Percentiles rank a stretch among this genome's conserved stretches.
phyloP scores from a whole-genome alignment of 108 stramenopile genomes.

The Fistulifera solaris region DNA sequence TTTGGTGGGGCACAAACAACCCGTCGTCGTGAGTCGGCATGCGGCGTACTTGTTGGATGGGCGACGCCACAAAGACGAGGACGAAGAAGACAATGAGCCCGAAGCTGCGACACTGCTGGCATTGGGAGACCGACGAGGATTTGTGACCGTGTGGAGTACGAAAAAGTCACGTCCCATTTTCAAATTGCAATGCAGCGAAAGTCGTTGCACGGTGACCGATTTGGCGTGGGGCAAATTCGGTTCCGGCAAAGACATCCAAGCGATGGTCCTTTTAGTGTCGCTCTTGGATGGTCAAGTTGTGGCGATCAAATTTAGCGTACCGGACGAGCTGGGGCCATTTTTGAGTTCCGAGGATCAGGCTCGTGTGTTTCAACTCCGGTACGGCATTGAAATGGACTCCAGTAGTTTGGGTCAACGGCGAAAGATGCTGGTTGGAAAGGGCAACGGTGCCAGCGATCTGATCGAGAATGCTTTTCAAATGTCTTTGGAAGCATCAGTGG shows the following conservation, averaged over 20 bases:
- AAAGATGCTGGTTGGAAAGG: background rate
- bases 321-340: conserved; percentile 61
- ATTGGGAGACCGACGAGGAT: conserved; percentile 75
- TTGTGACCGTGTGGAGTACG: conserved; percentile 83
- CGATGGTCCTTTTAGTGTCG: conserved; percentile 54
- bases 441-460: conserved; percentile 18
- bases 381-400: conserved; percentile 64
- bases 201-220: conserved; percentile 75
- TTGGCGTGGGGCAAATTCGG: conserved; percentile 56
- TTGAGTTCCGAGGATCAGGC: conserved; percentile 41
- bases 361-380: conserved; percentile 58
- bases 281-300: conserved; percentile 79
- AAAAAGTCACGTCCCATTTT: conserved; percentile 59
- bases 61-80: conserved; percentile 7
- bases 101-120: conserved; percentile 75
- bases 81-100: conserved; percentile 57
- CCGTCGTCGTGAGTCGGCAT: conserved; percentile 74
- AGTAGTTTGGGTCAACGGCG: too few relatives aligned
- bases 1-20: conserved; percentile 86
- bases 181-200: conserved; percentile 80
- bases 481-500: conserved; percentile 46
- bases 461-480: conserved; percentile 81
- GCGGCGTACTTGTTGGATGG: conserved; percentile 56
- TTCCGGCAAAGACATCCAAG: conserved; percentile 10
- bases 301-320: conserved; percentile 56